Evolutionary conservation across 2,329 filamentous ascomycete genomes (phyloP).

Genomic region (Talaromyces sp.): DNA sequence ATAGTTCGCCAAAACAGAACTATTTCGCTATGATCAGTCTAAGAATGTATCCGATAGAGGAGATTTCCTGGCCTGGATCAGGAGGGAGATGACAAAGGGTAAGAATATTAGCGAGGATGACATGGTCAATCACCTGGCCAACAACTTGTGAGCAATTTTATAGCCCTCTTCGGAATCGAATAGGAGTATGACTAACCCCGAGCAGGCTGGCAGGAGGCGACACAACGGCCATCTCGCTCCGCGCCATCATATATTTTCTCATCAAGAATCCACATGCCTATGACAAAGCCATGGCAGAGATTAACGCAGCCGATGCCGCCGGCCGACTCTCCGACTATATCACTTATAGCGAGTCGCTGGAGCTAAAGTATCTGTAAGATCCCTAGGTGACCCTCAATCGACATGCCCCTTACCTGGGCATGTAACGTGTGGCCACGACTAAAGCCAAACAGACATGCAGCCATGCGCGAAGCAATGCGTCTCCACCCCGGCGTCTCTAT

Average conservation of each 20-base stretch:
- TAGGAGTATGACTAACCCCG: background rate
- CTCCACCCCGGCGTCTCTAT: constrained; percentile 2
- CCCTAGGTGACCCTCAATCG: background rate
- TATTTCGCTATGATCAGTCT: background rate
- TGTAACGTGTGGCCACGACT: background rate
- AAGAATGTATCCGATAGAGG: background rate
- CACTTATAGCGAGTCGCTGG: background rate
- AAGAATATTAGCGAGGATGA: background rate
- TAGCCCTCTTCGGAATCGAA: background rate
- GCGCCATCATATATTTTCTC: background rate
- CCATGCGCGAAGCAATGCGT: background rate
- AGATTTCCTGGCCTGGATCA: background rate
- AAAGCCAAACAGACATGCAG: background rate
- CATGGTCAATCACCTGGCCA: background rate
- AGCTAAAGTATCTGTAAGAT: background rate
- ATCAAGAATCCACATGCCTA: background rate
- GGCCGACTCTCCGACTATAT: background rate
- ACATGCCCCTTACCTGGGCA: background rate
- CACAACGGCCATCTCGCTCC: background rate
- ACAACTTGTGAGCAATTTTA: background rate
- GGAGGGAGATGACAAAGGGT: background rate
- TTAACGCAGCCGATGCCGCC: background rate
- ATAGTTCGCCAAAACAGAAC: background rate
- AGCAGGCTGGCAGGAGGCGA: background rate
- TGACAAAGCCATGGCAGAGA: background rate